Percentiles rank a stretch among this genome's conserved stretches.
Evolutionary conservation across 352 stramenopile genomes (phyloP).

Genomic region (Phytophthora multivora): DNA sequence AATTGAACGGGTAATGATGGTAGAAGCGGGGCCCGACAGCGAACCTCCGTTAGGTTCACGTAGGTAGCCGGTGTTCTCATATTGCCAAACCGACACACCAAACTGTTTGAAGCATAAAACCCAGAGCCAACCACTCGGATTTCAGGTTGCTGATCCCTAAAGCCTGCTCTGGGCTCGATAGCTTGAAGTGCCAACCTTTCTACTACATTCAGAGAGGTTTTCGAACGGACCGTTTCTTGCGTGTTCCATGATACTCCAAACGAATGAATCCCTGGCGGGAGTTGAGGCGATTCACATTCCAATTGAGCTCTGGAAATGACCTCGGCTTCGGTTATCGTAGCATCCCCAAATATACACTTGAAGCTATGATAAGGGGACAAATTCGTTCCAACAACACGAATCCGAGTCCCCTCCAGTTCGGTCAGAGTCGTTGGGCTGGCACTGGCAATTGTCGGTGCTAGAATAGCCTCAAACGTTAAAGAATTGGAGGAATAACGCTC

Average conservation of each 20-base stretch:
- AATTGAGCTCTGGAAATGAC: slow-evolving; percentile 27
- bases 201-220: slow-evolving; percentile 14
- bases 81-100: slow-evolving; percentile 40
- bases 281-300: slow-evolving; percentile 33
- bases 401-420: slow-evolving; percentile 11
- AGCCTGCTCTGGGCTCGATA: slow-evolving; percentile 29
- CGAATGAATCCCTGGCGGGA: slow-evolving; percentile 34
- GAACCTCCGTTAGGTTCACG: slow-evolving; percentile 32
- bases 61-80: slow-evolving; percentile 14
- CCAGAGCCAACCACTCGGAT: slow-evolving; percentile 33
- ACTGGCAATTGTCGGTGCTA: slow-evolving; percentile 10
- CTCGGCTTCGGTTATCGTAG: background rate
- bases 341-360: slow-evolving; percentile 29
- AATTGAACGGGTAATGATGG: background rate
- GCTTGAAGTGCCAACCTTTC: slow-evolving; percentile 23
- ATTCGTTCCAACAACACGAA: slow-evolving; percentile 29
- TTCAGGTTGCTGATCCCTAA: slow-evolving; percentile 10
- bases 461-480: slow-evolving; percentile 29
- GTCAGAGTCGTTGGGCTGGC: slow-evolving; percentile 24
- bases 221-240: slow-evolving; percentile 28
- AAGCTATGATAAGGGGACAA: slow-evolving; percentile 16
- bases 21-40: slow-evolving; percentile 19
- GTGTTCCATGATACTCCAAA: slow-evolving; percentile 47
- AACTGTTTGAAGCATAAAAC: slow-evolving; percentile 15
- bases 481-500: slow-evolving; percentile 38